These are phyloP conservation scores for Cicer chorassanicum DNA, from an alignment of 306 rosid genomes.

Conservation along the genomic window DNA sequence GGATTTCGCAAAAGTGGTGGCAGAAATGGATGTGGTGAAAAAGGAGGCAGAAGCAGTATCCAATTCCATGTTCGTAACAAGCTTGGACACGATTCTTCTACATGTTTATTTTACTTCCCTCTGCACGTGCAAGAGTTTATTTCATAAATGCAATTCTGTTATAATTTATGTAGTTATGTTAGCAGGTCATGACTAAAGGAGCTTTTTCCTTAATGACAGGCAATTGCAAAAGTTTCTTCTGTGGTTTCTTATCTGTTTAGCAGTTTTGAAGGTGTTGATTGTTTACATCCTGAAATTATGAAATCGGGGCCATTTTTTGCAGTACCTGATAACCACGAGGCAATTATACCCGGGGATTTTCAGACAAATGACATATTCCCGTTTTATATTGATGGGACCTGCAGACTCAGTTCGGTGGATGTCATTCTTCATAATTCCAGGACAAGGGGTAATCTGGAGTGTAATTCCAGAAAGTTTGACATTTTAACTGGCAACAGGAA, in stretches of 20 bases:
- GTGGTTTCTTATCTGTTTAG: slow-evolving; percentile 52
- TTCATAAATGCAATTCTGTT: slow-evolving; percentile 16
- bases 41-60: not conserved
- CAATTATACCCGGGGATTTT: slow-evolving; percentile 39
- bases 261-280: slow-evolving; percentile 50
- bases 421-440: slow-evolving; percentile 71
- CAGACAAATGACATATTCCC: slow-evolving; percentile 48
- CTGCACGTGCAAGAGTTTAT: slow-evolving; percentile 23
- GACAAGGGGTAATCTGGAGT: slow-evolving; percentile 48
- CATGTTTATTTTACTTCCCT: slow-evolving; percentile 8
- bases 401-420: slow-evolving; percentile 63
- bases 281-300: slow-evolving; percentile 49
- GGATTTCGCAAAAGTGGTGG: not conserved
- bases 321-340: slow-evolving; percentile 52
- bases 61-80: slow-evolving; percentile 2
- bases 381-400: slow-evolving; percentile 53
- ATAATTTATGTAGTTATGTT: slow-evolving; percentile 32
- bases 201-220: slow-evolving; percentile 59
- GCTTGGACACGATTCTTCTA: not conserved
- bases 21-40: not conserved
- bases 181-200: slow-evolving; percentile 47
- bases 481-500: slow-evolving; percentile 49
- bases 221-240: slow-evolving; percentile 57
- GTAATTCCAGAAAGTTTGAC: slow-evolving; percentile 39
- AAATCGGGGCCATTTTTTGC: slow-evolving; percentile 48